Base-by-base conservation (phyloP, 768 basidiomycete species). In the Russula compacta region DNA sequence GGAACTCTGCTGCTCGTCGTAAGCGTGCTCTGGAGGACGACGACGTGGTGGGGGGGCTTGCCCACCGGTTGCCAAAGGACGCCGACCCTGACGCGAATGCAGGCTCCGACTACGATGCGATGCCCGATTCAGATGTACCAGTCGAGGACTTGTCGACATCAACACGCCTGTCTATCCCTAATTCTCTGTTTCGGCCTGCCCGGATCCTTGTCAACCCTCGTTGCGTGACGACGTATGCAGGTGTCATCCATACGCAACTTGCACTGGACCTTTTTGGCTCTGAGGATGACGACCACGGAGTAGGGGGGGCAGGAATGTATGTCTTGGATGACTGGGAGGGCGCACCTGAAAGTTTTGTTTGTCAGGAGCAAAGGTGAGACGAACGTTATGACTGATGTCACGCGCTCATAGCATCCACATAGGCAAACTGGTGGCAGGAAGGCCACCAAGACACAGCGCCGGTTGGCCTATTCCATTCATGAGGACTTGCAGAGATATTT, bases 141-240 rank as follows among this genome's bases (percentile, higher is more conserved):
- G 67, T 71, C 6, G 69, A 73, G 46, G 65, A 70, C 29, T 8
- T 52, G 47, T 62, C 62, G 17, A 46, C 63, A 17, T 61, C 57
- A 66, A 70, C 52, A 69, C 70, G 38, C 73, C 67, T 90, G 21
- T 78, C 81, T 14, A 88, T 93, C 51, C 94, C 95, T 9, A 98
- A 97, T 72, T 86, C 86, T 17, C 86, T 85, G 9, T 97, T 95
- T 74, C 76, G 82, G 8, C 87, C 94, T 5, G 95, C 94, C 4
- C 79, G 94, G 56, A 97, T 99, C 67, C 72, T 99, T 65, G 87
- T 99, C 58, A 98, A 98, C 69, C 95, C 95, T 5, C 83, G 95
- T 15, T 98, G 95, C 72, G 90, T 95, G 55, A 98, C 95, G 39
- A 98, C 95, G 21, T 99, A 99, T 71, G 95, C 95, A 0, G 97